Evolutionary conservation across 2,329 filamentous ascomycete species (phyloP).

Genomic region (Colletotrichum simmondsii): DNA sequence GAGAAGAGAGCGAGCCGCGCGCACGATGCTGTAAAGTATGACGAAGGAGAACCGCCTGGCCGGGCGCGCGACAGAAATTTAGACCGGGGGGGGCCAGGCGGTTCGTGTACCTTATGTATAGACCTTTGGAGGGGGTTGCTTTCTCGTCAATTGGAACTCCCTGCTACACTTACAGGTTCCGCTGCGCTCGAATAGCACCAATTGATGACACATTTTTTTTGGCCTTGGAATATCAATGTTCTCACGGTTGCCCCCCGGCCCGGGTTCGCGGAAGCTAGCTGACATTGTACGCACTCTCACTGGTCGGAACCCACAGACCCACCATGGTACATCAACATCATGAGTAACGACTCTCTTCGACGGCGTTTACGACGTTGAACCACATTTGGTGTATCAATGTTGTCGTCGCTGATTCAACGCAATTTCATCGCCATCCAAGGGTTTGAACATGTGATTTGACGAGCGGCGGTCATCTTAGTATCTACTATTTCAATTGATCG

Average conservation of each 20-base stretch:
- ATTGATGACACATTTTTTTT: constrained; percentile 28
- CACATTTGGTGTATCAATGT: too few species aligned
- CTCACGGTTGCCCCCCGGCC: not conserved
- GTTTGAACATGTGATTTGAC: too few species aligned
- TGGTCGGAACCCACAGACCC: constrained; percentile 8
- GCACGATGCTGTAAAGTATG: constrained; percentile 31
- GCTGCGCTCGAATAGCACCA: constrained; percentile 20
- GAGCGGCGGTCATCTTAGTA: too few species aligned
- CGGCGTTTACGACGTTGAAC: not conserved
- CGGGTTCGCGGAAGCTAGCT: constrained; percentile 24
- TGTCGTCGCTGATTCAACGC: too few species aligned
- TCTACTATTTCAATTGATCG: too few species aligned
- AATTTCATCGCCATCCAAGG: too few species aligned
- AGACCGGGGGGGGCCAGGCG: constrained; percentile 26
- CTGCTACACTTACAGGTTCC: constrained; percentile 26
- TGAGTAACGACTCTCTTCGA: not conserved
- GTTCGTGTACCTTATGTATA: constrained; percentile 37
- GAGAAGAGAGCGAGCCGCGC: constrained; percentile 7
- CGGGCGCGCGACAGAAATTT: constrained; percentile 24
- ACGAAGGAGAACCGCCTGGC: constrained; percentile 30
- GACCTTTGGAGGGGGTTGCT: constrained; percentile 34
- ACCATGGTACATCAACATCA: constrained; percentile 1
- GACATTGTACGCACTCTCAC: constrained; percentile 32
- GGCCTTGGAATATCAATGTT: constrained; percentile 7
- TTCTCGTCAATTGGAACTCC: constrained; percentile 33